Evolutionary conservation across 2,329 filamentous ascomycete genomes (phyloP), one percentile per base, ranked within the genome.

Genomic region (Aspergillus luchuensis): DNA sequence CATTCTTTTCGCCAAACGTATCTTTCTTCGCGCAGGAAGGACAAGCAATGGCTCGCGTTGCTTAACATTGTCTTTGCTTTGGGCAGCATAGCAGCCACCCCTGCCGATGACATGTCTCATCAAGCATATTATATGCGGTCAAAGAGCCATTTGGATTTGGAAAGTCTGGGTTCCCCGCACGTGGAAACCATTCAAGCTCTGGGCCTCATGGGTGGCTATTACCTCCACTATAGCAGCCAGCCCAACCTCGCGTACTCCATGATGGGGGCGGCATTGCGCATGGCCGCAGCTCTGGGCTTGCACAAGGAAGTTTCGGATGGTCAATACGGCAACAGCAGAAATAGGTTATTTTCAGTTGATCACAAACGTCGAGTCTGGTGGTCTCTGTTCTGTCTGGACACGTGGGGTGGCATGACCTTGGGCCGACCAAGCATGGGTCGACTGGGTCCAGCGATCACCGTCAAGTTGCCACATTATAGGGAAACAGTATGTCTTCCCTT

Each of bases 41-140:
- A 92, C 71, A 81, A 85, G 1, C 83, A 88, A 19, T 92, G 90
- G 90, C 80, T 91, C 17, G 87, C 87, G 8, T 76, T 92, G 6
- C 78, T 91, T 19, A 92, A 92, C 72, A 90, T 90, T 79, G 89
- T 92, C 4, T 89, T 91, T 65, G 89, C 89, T 4, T 85, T 92
- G 78, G 90, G 90, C 13, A 90, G 87, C 67, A 87, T 92, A 53
- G 88, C 85, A 1, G 87, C 87, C 38, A 86, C 85, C 64, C 89
- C 88, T 43, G 74, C 78, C 1, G 77, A 81, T 41, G 88, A 91
- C 70, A 84, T 86, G 63, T 86, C 82, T 58, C 89, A 92, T 68
- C 82, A 90, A 68, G 84, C 84, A 63, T 92, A 89, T 75, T 92
- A 90, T 75, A 84, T 84, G 65, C 83, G 85, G 28, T 87, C 89